Evolutionary conservation across 148 eudicot genomes (phyloP), one percentile per base, ranked within the genome.

Genomic region (Vaccinium macrocarpon): DNA sequence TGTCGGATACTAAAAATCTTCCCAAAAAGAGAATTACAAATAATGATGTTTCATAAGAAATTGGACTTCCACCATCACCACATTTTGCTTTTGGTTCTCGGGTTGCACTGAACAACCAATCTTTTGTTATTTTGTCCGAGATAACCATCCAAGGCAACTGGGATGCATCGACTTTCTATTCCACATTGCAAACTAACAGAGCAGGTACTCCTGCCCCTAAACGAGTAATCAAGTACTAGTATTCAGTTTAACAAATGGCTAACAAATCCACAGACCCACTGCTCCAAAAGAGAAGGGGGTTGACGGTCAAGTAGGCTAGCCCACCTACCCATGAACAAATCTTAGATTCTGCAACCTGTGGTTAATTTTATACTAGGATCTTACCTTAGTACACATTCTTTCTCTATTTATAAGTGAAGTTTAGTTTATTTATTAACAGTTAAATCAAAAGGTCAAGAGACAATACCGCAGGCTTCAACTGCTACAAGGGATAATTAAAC

Each of bases 261-360:
- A 35, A 51, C 10, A 21, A 52, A 51, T 78, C 62, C 62, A 21
- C 7, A 21, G 78, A 77, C 57, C 8, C 18, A 49, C 5, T 6
- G 57, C 61, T 25, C 62, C 81, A 78, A 50, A 50, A 48, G 80
- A 52, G 2, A 8, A 16, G 25, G 48, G 23, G 52, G 42, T 53
- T 29, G 2, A 79, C 49, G 81, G 25, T 18, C 64, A 55, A 79
- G 66, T 25, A 55, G 66, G 66, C 49, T 79, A 55, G 49, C 81
- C 46, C 42, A 1, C 21, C 81, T 66, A 66, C 27, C n/a, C 68
- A 62, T 62, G 27, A 51, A 35, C 5, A 52, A 79, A 32, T 9
- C 64, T 55, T 18, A 23, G 11, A 29, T 55, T 79, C 14, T 79
- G 48, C 14, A 51, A 25, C 23, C 38, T 79, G 23, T 32, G 2